phyloP scores from a whole-genome alignment of 164 flowering plant genomes.

The Tetracentron sinense region DNA sequence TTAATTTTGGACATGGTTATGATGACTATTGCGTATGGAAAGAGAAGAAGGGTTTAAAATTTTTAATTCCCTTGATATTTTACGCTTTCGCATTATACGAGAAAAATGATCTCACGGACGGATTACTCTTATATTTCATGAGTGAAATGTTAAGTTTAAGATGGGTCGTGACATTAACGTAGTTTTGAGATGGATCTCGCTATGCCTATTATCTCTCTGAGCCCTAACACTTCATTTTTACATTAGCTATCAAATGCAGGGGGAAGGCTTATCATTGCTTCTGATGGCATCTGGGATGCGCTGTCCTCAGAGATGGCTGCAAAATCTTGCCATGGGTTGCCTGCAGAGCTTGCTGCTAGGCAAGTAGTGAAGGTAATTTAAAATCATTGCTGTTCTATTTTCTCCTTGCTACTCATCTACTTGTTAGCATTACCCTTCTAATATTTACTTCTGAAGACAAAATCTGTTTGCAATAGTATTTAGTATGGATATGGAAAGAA shows the following conservation, averaged over 20 bases:
- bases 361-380: slow-evolving; percentile 79
- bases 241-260: slow-evolving; percentile 68
- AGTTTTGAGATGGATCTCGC: slow-evolving; percentile 1
- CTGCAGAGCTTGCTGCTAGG: slow-evolving; percentile 86
- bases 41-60: too few species aligned
- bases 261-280: slow-evolving; percentile 86
- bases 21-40: too few species aligned
- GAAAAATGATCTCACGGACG: too few species aligned
- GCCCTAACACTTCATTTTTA: slow-evolving; percentile 11
- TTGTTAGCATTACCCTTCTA: background rate
- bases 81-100: too few species aligned
- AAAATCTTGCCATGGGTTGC: slow-evolving; percentile 74
- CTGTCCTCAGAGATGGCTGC: slow-evolving; percentile 77
- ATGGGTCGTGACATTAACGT: too few species aligned
- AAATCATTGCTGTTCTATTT: background rate
- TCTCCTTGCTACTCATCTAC: background rate
- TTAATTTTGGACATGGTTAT: too few species aligned
- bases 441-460: background rate
- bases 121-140: too few species aligned
- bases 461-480: background rate
- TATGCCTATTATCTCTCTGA: background rate
- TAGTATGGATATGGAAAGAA: background rate
- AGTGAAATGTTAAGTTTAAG: too few species aligned
- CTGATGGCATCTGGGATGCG: slow-evolving; percentile 97
- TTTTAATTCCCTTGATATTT: too few species aligned